Evolutionary conservation across 2,329 filamentous ascomycete species (phyloP), one percentile per base, ranked within the genome.

Genomic region (Achaetomium macrosporum): DNA sequence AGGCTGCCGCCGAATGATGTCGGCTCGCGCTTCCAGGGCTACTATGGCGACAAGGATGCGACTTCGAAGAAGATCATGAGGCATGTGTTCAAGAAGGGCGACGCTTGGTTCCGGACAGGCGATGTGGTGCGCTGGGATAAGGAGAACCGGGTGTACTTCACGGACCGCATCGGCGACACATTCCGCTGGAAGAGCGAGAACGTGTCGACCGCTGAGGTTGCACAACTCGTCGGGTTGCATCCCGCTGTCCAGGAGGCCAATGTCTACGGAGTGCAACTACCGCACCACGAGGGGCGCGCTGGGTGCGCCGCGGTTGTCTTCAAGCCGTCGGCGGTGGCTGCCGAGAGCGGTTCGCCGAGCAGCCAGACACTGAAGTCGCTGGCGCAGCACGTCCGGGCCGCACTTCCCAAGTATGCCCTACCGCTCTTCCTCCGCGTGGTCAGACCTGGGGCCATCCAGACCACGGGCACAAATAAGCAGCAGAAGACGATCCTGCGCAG

Each of bases 381-480:
- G 4, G 84, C 84, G 0, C 63, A 69, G 0, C 83, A 90, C 61
- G 78, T 78, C 0, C 64, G 72, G 13, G 67, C 68, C 7, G 72
- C 72, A 7, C 72, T 95, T 25, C 90, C 90, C 0, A 78, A 76
- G 45, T 95, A 87, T 63, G 89, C 90, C 0, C 78, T 84, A 5
- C 90, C 90, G 0, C 62, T 93, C 1, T 96, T 95, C 69, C 66
- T 96, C 44, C 77, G 90, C 12, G 69, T 90, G 6, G 77, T 84
- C 8, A 74, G 71, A 25, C 76, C 78, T 25, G 69, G 78, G 42
- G 68, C 71, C 3, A 76, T 82, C 59, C 81, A 86, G 63, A 76
- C 82, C 1, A 95, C 90, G 5, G 89, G 90, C 0, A 96, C 90
- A 44, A 87, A 90, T 64, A 96, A 96, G 75, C 88, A 95, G 72